Evolutionary conservation across 75 land plant species (phyloP).

Genomic region (Sequoiadendron giganteum): DNA sequence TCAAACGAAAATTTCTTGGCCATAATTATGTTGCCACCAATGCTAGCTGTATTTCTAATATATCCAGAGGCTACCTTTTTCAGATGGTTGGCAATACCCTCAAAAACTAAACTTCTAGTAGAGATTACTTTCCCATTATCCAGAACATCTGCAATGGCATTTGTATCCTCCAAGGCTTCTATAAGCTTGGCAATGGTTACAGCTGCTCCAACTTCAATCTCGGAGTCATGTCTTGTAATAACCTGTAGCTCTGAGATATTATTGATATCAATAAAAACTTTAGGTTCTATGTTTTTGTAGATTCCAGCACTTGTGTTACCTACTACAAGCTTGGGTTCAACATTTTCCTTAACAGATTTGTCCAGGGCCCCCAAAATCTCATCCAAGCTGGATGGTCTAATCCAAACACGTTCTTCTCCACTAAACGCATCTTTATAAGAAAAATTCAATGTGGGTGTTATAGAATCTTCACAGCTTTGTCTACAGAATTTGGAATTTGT

Average conservation of each 20-base stretch:
- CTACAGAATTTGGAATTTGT: constrained; percentile 15
- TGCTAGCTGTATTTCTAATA: constrained; percentile 75
- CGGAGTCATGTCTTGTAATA: constrained; percentile 28
- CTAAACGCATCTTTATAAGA: background rate
- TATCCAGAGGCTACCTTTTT: constrained; percentile 65
- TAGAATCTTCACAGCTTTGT: background rate
- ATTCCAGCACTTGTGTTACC: constrained; percentile 83
- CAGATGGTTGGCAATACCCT: constrained; percentile 63
- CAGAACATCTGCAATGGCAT: background rate
- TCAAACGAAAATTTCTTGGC: constrained; percentile 67
- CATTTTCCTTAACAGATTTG: background rate
- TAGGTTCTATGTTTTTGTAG: constrained; percentile 54
- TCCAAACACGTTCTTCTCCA: constrained; percentile 30
- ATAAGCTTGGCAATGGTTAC: constrained; percentile 68
- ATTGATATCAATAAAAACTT: constrained; percentile 69
- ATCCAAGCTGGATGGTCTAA: constrained; percentile 33
- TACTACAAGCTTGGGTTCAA: constrained; percentile 47
- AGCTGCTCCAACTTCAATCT: constrained; percentile 67
- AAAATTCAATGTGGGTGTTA: constrained; percentile 15
- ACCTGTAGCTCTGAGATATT: constrained; percentile 60
- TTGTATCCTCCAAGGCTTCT: constrained; percentile 23
- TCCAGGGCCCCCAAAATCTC: constrained; percentile 27
- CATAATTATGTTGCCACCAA: constrained; percentile 92
- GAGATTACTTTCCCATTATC: background rate
- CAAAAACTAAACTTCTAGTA: constrained; percentile 21